phyloP scores from a whole-genome alignment of 148 eudicot genomes.

The Gaultheria prostrata region DNA sequence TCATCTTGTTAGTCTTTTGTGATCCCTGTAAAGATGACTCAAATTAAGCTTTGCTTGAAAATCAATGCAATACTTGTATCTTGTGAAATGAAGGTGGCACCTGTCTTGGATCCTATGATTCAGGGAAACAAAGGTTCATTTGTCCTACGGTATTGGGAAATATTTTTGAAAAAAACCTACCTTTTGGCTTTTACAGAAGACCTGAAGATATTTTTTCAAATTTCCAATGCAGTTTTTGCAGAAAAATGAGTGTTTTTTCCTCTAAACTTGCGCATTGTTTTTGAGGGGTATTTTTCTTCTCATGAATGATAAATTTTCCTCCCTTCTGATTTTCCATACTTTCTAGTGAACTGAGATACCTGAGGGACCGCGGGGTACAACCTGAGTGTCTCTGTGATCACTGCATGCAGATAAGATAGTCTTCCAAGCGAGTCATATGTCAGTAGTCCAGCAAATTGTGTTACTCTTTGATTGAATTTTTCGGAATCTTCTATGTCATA shows the following conservation, averaged over 20 bases:
- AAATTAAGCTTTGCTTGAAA: background rate
- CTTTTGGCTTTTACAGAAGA: background rate
- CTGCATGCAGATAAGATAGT: constrained; percentile 77
- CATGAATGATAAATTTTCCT: background rate
- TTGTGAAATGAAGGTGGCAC: background rate
- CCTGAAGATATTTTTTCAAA: background rate
- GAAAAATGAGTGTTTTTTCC: background rate
- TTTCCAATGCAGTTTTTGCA: background rate
- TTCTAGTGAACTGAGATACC: constrained; percentile 28
- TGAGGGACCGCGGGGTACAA: constrained; percentile 98
- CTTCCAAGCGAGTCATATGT: constrained; percentile 72
- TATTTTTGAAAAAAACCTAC: background rate
- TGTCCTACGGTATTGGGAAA: background rate
- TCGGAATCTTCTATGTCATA: constrained; percentile 44
- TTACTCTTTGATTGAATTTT: constrained; percentile 51
- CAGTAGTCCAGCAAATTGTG: constrained; percentile 62
- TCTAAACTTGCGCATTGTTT: background rate
- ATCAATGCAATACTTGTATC: background rate
- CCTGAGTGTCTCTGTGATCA: constrained; percentile 90
- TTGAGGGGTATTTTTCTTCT: background rate
- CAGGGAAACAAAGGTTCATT: background rate
- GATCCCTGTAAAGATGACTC: background rate
- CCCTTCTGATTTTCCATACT: background rate
- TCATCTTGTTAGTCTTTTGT: background rate
- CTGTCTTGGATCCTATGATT: background rate